Conservation (phyloP, 202 grass and related monocot species). For the Tripidium arundinaceum region DNA sequence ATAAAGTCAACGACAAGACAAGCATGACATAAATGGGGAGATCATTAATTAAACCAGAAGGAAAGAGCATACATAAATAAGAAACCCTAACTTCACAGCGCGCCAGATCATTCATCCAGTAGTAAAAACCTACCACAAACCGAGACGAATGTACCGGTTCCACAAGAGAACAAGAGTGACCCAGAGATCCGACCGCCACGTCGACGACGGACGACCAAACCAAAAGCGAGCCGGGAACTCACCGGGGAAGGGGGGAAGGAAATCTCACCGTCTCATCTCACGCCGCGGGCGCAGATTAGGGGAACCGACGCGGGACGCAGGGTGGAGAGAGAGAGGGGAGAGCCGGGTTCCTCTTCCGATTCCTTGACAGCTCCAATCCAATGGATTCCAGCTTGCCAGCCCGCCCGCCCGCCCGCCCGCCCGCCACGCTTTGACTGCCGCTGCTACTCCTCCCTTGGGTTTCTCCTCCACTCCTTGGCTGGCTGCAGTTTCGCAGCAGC, state of each 20-base stretch:
- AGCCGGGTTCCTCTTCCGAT: conserved; percentile 16
- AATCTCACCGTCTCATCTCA: conserved; percentile 23
- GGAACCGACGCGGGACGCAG: neutral
- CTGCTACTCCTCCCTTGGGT: neutral
- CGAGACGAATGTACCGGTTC: neutral
- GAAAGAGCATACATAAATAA: neutral
- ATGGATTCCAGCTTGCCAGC: neutral
- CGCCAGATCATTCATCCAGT: neutral
- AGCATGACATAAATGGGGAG: neutral
- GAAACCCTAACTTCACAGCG: neutral
- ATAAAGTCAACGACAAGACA: neutral
- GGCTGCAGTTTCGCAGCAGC: neutral
- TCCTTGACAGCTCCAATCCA: neutral
- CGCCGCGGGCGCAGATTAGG: neutral
- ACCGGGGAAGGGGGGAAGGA: neutral
- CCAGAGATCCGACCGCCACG: neutral
- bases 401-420: too few relatives aligned
- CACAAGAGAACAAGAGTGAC: neutral
- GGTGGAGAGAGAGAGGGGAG: neutral
- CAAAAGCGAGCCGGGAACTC: neutral
- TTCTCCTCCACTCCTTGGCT: neutral
- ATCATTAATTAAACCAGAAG: neutral
- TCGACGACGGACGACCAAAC: neutral
- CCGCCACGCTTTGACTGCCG: neutral
- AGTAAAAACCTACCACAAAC: neutral